Evolutionary conservation across 1,284 basidiomycete species (phyloP), one percentile per base, ranked within the genome.

Genomic region (Moniliophthora roreri): DNA sequence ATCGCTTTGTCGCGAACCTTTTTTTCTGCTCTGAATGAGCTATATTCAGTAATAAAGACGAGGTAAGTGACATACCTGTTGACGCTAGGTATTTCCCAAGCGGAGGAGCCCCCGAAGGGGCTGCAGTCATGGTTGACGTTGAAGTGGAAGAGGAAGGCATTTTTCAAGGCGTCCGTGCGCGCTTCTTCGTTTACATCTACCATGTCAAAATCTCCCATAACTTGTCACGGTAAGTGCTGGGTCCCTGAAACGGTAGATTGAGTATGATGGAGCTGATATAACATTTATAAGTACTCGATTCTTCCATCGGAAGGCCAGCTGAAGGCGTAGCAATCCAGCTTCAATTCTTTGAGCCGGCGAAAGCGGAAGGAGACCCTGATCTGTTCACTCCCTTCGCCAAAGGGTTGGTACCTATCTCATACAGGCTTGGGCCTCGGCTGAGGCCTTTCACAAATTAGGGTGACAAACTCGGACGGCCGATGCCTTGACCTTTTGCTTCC

Each of bases 41-140:
- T 20, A 40, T 51, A 39, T 23, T 35, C 38, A 36, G 7, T 18
- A 34, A 32, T 39, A 15, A 13, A 48, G 46, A 37, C n/a, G 23
- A 8, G 36, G 34, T 18, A 21, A 38, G 48, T 9, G 28, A 63
- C 82, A 56, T 63, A 93, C 93, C 93, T 59, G 89, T 93, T 41
- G 93, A 93, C 9, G 93, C 93, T 35, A 97, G 83, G 67, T 90
- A 91, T 72, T 96, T 97, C 51, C 84, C 94, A 18, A 95, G 71
- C 1, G 93, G 93, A 51, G 82, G 82, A 16, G 66, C 65, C 51
- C 68, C 53, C 51, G 69, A 57, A 42, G 67, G 56, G 41, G 65
- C 35, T 58, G 73, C 68, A 53, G 63, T 64, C 66, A 70, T 68
- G 23, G 60, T 60, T 36, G 52, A 42, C 39, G 10, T 48, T 26